Evolutionary conservation across 805 yeast genomes (phyloP), one percentile per base, ranked within the genome.

Genomic region (Cephaloascus albidus): DNA sequence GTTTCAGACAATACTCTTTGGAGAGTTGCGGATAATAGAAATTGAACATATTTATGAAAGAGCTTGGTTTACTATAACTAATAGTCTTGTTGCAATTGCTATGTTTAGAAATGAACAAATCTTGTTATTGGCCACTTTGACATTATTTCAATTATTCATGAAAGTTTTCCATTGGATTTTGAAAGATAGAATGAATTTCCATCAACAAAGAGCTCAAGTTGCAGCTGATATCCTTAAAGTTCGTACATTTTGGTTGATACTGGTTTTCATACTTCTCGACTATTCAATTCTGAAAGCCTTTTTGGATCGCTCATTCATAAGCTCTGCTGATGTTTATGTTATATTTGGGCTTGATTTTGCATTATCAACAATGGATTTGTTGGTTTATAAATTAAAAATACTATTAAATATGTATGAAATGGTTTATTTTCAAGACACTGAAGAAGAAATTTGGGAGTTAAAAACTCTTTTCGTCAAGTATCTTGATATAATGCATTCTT

Each of bases 151-250:
- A 45, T 51, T 78, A 51, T 67, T 70, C 55, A 57, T 76, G 52
- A 82, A 81, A 51, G 78, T 82, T 2, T 78, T 83, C 62, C 95
- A 88, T 53, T 81, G 94, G 78, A 70, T 93, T 1, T 57, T 82
- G 35, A 60, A 63, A 31, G 80, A 76, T 40, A 53, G 85, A 18
- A 59, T 73, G 14, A 78, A 75, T 20, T 56, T 54, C 40, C 40
- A 58, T 14, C 57, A 57, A 20, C 52, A 44, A 37, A 59, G 45
- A 48, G 56, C 60, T 20, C 61, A 54, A 39, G 54, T 51, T 44
- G 60, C 55, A 3, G 48, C 48, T 37, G 54, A 45, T 36, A 55
- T 62, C 19, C 45, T 60, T 12, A 52, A 54, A 35, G 67, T 63
- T 38, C 57, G 74, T 35, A 63, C 74, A 43, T 56, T 72, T 20